Base-by-base conservation (phyloP, 495 filamentous ascomycete genomes). In the Aspergillus leporis region DNA sequence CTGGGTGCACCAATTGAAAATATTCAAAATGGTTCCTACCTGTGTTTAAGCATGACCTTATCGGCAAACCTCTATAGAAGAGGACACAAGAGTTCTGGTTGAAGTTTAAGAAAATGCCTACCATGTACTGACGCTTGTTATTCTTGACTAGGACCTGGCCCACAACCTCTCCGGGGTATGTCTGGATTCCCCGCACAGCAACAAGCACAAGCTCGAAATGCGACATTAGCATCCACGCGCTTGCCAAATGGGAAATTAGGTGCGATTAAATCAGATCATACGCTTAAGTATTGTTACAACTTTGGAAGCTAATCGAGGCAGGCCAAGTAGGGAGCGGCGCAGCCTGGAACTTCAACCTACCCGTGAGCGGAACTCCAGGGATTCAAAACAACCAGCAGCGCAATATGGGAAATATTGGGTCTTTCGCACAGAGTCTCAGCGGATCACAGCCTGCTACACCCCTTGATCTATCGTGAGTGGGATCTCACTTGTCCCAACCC, bases 401-500 rank as follows among this genome's bases (percentile, higher is more conserved):
- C 77, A 73, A 84, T 76, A 77, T 81, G 51, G 80, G 81, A 72
- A 76, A 76, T 7, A 79, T 86, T 67, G 79, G 83, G 31, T 93
- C 87, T 64, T 95, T 94, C 73, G 91, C 91, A 55, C 90, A 93
- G 70, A 91, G 87, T 66, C 79, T 94, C 63, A 85, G 85, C 58
- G 87, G 84, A 14, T 90, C 89, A 14, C 91, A 94, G 67, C 83
- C 89, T 50, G 78, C 84, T 43, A 86, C 89, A 49, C 85, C 90
- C 40, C 70, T 94, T 60, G 90, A 94, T 72, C 77, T 88, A 31
- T 91, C 89, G 91, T 93, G 84, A 86, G 90, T 90, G 36, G 53
- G 50, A 34, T 38, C 10, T 56, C 9, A 2, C 9, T 36, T 25
- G 31, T 6, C 25, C 16, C 7, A 7, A 9, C n/a, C 18, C 40